A percentile compares a stretch with the other conserved stretches of the same genome.
Evolutionary conservation across 257 asterid genomes (phyloP).

Genomic region (Paulownia fortunei): DNA sequence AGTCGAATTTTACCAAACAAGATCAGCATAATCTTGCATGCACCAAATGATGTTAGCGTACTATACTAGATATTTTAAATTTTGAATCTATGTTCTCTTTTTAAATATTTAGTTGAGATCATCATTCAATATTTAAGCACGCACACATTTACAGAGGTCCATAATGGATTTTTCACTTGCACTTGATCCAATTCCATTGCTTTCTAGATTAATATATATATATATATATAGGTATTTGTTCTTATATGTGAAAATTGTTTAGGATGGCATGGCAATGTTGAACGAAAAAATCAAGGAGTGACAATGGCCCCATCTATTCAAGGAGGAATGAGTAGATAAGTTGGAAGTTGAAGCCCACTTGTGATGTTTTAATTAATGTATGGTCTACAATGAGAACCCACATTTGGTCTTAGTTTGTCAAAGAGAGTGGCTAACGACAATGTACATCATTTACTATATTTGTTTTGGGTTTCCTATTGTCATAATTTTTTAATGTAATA

Average conservation of each 20-base stretch:
- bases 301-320: constrained; percentile 37
- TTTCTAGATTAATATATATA: no score
- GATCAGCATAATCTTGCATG: no score
- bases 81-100: no score
- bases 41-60: no score
- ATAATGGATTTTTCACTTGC: no score
- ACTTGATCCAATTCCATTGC: no score
- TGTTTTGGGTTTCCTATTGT: neutral
- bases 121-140: no score
- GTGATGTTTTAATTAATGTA: neutral
- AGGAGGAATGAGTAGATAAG: constrained; percentile 41
- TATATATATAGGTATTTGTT: no score
- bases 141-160: no score
- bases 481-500: neutral
- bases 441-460: neutral
- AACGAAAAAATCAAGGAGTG: constrained; percentile 23
- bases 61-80: no score
- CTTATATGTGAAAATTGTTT: neutral
- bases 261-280: constrained; percentile 59
- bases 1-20: no score
- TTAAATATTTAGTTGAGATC: no score
- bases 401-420: neutral
- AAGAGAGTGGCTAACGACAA: neutral
- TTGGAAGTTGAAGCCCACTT: neutral
- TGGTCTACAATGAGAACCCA: neutral